Conservation (phyloP, 495 filamentous ascomycete species). For the Daldinia decipiens region DNA sequence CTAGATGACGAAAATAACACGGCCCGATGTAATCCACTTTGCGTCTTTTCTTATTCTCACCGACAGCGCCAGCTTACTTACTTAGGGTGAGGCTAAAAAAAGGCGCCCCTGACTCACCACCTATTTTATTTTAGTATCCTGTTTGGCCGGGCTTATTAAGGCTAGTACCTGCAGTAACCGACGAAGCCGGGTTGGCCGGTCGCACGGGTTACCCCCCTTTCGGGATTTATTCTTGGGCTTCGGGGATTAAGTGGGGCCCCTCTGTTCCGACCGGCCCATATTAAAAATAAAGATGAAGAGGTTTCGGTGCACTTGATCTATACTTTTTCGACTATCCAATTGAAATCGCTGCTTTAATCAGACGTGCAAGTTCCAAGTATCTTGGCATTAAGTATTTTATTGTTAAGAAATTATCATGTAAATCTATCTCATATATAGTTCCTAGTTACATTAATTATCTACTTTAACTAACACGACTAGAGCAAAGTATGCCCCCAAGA, state of each 20-base stretch:
- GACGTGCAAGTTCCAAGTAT: neutral
- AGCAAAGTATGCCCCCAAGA: too few species aligned
- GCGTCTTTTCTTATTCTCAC: constrained; percentile 3
- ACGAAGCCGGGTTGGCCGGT: constrained; percentile 6
- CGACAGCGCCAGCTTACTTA: constrained; percentile 5
- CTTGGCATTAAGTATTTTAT: neutral
- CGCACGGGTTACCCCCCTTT: constrained; percentile 2
- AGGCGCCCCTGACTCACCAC: constrained; percentile 1
- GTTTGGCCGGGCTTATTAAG: constrained; percentile 2
- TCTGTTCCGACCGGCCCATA: constrained; percentile 7
- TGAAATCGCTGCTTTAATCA: neutral
- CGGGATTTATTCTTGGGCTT: neutral
- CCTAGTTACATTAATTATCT: too few species aligned
- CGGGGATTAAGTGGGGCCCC: constrained; percentile 25
- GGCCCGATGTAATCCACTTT: constrained; percentile 29
- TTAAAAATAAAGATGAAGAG: neutral
- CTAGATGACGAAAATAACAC: constrained; percentile 40
- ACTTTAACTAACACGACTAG: too few species aligned
- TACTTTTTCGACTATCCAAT: neutral
- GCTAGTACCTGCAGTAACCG: constrained; percentile 26
- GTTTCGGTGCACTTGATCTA: neutral
- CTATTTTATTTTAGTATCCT: neutral
- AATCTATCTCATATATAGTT: too few species aligned
- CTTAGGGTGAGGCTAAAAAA: constrained; percentile 23
- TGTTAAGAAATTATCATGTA: too few species aligned